Evolutionary conservation across 1,139 yeast species (phyloP).

Genomic region (Geotrichum europaeum): DNA sequence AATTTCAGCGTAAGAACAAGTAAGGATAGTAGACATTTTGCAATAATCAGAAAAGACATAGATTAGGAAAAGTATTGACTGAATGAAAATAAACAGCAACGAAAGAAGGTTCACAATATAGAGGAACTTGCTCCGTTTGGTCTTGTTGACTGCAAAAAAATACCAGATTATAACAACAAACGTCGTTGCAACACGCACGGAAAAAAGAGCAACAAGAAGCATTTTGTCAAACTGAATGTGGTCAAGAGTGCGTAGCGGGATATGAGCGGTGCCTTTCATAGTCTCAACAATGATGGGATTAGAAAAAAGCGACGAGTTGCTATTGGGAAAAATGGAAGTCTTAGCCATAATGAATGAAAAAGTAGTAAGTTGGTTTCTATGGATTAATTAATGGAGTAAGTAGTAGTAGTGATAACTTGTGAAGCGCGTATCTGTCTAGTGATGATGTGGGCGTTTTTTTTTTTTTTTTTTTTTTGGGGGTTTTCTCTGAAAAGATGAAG

Average conservation of each 20-base stretch:
- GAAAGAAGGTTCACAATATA: conserved; percentile 62
- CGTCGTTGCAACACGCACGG: conserved; percentile 39
- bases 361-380: no score
- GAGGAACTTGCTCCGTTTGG: conserved; percentile 47
- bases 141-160: conserved; percentile 19
- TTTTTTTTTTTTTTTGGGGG: no score
- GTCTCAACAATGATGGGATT: conserved; percentile 8
- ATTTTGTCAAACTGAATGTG: conserved; percentile 29
- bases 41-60: conserved; percentile 51
- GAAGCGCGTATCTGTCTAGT: no score
- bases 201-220: conserved; percentile 32
- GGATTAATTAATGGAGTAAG: no score
- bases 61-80: conserved; percentile 52
- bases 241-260: conserved; percentile 32
- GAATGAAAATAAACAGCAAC: conserved; percentile 49
- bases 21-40: conserved; percentile 45
- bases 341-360: background rate
- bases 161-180: conserved; percentile 21
- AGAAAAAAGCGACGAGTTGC: background rate
- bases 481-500: no score
- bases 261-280: conserved; percentile 1
- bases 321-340: background rate
- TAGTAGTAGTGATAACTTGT: no score
- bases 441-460: no score
- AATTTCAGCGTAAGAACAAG: conserved; percentile 42